A percentile compares a stretch with the other conserved stretches of the same genome.
These are phyloP conservation scores for Galerina sulciceps DNA, from an alignment of 768 basidiomycete species.

Conservation along the genomic window DNA sequence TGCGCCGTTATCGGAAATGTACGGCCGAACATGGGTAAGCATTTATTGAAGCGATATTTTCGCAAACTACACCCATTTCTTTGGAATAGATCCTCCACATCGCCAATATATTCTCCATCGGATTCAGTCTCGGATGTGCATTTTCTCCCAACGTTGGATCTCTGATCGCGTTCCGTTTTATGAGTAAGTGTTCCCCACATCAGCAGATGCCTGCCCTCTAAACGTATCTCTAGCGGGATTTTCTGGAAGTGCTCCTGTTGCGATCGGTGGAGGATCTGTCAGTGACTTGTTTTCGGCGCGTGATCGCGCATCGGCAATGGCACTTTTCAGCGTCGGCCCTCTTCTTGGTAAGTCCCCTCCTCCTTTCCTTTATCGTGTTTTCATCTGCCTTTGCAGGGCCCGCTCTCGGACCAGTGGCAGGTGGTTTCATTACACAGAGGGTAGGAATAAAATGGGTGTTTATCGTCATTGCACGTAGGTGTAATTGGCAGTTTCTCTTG, in stretches of 20 bases:
- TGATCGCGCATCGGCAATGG: slow-evolving; percentile 67
- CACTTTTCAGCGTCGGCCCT: slow-evolving; percentile 66
- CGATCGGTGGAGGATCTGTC: slow-evolving; percentile 66
- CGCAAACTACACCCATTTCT: background rate
- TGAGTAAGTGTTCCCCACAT: slow-evolving; percentile 47
- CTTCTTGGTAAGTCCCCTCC: slow-evolving; percentile 26
- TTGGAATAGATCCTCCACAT: slow-evolving; percentile 63
- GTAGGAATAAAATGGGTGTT: slow-evolving; percentile 69
- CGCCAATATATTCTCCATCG: slow-evolving; percentile 61
- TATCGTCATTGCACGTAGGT: slow-evolving; percentile 47
- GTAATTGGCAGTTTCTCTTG: background rate
- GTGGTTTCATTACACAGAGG: slow-evolving; percentile 65
- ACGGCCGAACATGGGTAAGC: slow-evolving; percentile 69
- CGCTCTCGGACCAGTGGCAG: slow-evolving; percentile 64
- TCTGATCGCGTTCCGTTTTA: slow-evolving; percentile 69
- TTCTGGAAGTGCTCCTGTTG: slow-evolving; percentile 65
- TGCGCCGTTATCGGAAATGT: slow-evolving; percentile 73
- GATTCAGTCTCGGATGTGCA: slow-evolving; percentile 72
- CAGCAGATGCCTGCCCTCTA: background rate
- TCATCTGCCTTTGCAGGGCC: slow-evolving; percentile 37
- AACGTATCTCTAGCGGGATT: slow-evolving; percentile 53
- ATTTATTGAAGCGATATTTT: background rate
- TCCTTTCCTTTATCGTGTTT: too few species aligned
- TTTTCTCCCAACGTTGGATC: slow-evolving; percentile 59
- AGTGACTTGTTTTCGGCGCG: slow-evolving; percentile 68